Conservation (phyloP, 345 rosid genomes). For the Kernera saxatilis region DNA sequence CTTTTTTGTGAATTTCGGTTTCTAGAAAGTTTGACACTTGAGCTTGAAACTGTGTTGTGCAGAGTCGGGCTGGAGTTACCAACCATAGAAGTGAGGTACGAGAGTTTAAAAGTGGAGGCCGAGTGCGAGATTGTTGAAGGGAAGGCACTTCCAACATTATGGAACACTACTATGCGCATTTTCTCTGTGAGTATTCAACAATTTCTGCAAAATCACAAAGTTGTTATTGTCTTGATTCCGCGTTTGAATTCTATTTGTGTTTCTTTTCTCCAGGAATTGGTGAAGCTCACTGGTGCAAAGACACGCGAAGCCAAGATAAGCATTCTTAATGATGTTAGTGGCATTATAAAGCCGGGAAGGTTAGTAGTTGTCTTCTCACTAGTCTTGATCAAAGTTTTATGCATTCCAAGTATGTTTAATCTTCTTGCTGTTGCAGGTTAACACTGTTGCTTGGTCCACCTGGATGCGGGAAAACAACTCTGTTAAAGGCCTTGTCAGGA, state of each 20-base stretch:
- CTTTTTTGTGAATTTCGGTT: neutral
- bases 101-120: constrained; percentile 52
- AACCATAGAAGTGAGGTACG: constrained; percentile 64
- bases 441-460: constrained; percentile 85
- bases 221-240: neutral
- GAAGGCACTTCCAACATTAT: constrained; percentile 76
- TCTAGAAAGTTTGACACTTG: neutral
- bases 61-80: constrained; percentile 71
- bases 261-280: constrained; percentile 40
- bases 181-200: constrained; percentile 41
- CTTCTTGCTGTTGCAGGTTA: constrained; percentile 38
- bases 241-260: neutral
- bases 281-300: constrained; percentile 38
- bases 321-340: constrained; percentile 55
- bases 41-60: constrained; percentile 5
- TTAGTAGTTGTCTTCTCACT: constrained; percentile 12
- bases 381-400: neutral
- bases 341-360: constrained; percentile 72
- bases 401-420: neutral
- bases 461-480: constrained; percentile 74
- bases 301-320: constrained; percentile 44
- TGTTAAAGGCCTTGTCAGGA: constrained; percentile 71
- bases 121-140: constrained; percentile 66
- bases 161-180: constrained; percentile 49
- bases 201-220: constrained; percentile 3